Base-by-base conservation (phyloP, 352 stramenopile species). In the Pythium inflatum region DNA sequence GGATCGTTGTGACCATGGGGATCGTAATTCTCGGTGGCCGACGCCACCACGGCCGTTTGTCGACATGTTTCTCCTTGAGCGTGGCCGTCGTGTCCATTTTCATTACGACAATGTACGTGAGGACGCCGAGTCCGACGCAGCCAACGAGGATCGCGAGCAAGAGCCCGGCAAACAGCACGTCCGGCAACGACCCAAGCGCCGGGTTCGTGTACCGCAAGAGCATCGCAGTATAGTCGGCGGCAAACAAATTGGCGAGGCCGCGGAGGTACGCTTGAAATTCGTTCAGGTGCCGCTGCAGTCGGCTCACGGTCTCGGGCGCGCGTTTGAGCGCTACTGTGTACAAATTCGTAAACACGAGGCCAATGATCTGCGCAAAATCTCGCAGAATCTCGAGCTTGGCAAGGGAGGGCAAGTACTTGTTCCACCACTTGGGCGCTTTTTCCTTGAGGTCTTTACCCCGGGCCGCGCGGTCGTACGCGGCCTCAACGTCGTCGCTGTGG, bases 301-400 rank as follows among this genome's bases (percentile, higher is more conserved):
- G 49, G 24, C 53, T 55, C 12, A 74, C 36, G n/a, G 34, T 66
- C 5, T 72, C 45, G 12, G 59, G 59, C 20, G 60, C 33, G 16
- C 73, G 41, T 0, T 75, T 49, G 7, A 85, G 60, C 8, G 75
- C 62, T 2, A 70, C 57, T 6, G 31, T 68, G 55, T 85, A 83
- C 41, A 87, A 48, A 11, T 74, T 75, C 12, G 68, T 71, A 65
- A 87, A 83, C 28, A 87, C 77, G 6, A 87, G 62, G 20, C 73
- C 74, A 1, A 78, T 71, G 2, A 71, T 78, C 55, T 85, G 77
- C 7, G 70, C 70, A 40, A 83, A 87, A 41, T 87, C 79, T 2
- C 79, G 77, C 25, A 75, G 50, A 31, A 87, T 85, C 43, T 83
- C 79, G 13, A 87, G 56, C 16, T 75, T 75, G 33, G 80, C 33